Percentiles rank a stretch among this genome's conserved stretches.
These are phyloP conservation scores for Solanum aculeatissimum DNA, from an alignment of 305 asterid genomes.

Conservation along the genomic window DNA sequence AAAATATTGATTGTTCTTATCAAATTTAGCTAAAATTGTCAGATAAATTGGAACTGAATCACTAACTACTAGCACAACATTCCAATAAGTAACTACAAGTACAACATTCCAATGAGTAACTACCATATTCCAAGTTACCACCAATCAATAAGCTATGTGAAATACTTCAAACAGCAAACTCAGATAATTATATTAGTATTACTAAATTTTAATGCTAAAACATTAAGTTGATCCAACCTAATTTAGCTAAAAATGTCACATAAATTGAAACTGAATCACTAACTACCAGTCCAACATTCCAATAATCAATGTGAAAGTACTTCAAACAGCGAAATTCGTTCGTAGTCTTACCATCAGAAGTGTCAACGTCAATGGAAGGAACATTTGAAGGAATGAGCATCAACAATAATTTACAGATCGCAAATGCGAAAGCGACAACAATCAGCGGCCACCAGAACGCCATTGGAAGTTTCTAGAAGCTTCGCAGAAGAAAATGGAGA, in stretches of 20 bases:
- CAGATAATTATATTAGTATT: too few relatives aligned
- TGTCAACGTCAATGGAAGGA: conserved; percentile 82
- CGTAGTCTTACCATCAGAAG: conserved; percentile 59
- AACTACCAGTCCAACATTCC: too few relatives aligned
- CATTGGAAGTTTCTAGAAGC: conserved; percentile 25
- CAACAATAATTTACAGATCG: conserved; percentile 72
- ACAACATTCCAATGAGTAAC: too few relatives aligned
- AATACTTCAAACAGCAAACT: too few relatives aligned
- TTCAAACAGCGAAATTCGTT: neutral
- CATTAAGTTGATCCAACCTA: neutral
- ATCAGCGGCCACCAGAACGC: conserved; percentile 90
- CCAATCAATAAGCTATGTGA: too few relatives aligned
- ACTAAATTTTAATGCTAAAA: too few relatives aligned
- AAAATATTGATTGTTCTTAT: too few relatives aligned
- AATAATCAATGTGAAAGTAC: neutral
- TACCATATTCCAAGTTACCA: too few relatives aligned
- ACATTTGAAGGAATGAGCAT: conserved; percentile 88
- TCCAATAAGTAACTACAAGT: too few relatives aligned
- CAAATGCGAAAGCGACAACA: conserved; percentile 58
- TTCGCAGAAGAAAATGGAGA: neutral
- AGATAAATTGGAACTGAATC: too few relatives aligned
- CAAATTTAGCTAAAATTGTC: too few relatives aligned
- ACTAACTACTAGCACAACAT: too few relatives aligned
- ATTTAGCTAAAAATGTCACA: neutral
- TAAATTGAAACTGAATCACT: neutral